Evolutionary conservation across 2,329 filamentous ascomycete genomes (phyloP), one percentile per base, ranked within the genome.

Genomic region (Onygenales sp.): DNA sequence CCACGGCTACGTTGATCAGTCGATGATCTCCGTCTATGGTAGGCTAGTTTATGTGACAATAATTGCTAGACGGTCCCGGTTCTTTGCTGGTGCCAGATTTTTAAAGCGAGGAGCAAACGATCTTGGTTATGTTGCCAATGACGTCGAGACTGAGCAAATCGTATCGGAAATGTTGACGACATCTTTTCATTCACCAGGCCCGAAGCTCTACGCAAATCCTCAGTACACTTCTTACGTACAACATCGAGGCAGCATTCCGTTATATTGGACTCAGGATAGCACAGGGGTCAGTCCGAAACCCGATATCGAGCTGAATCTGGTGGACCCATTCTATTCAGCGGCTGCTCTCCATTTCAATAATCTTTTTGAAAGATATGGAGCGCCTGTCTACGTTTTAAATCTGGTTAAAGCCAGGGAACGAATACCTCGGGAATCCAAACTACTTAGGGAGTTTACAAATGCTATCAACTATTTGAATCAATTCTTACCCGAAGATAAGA

Each of bases 101-200:
- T 72, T 98, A 51, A 98, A 98, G 70, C 84, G 93, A 54, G 93
- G 93, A 34, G 87, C 90, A 47, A 98, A 98, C 63, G 93, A 98
- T 67, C 68, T 91, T 53, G 92, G 93, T 11, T 95, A 95, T 66
- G 93, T 98, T 52, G 94, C 93, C 51, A 98, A 98, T 65, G 94
- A 98, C 69, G 93, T 98, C 27, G 94, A 98, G 71, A 97, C 93
- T 0, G 93, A 98, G 70, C 93, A 98, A 67, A 96, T 98, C 56
- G 91, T 98, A 4, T 93, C 91, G 0, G 93, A 98, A 66, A 88
- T 90, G 62, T 76, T 92, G 49, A 96, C 90, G 0, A 98, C 93
- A 0, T 96, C 93, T 0, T 96, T 98, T 61, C 93, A 98, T 71
- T 86, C 88, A 2, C 89, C 93, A 4, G 92, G 90, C 0, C 88